phyloP scores from a whole-genome alignment of 768 basidiomycete genomes.

The Lactifluus echinatus region DNA sequence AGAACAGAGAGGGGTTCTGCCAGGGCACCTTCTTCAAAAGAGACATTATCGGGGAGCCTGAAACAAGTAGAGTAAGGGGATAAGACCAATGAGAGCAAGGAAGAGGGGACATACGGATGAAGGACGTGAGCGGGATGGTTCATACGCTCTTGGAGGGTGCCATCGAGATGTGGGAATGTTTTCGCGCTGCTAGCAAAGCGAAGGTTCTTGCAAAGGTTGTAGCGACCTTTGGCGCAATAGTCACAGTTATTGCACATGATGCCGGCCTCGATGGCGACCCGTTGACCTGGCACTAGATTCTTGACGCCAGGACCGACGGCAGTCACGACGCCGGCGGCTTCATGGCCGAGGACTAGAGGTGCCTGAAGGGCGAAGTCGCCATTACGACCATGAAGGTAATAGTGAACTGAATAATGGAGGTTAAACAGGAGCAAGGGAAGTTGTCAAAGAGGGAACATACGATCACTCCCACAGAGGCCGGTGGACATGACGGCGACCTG shows the following conservation, averaged over 20 bases:
- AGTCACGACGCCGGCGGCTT: constrained; percentile 80
- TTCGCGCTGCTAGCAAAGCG: constrained; percentile 87
- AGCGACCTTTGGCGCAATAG: constrained; percentile 66
- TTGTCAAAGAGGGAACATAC: constrained; percentile 34
- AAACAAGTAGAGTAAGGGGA: not conserved
- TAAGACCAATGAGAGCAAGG: not conserved
- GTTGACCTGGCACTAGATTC: constrained; percentile 62
- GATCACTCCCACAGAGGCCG: constrained; percentile 84
- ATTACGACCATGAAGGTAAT: constrained; percentile 83
- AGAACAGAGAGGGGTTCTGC: constrained; percentile 94
- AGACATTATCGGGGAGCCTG: constrained; percentile 67
- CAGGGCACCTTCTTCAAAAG: constrained; percentile 76
- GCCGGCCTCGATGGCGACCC: constrained; percentile 91
- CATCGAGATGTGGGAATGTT: constrained; percentile 88
- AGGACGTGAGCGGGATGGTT: constrained; percentile 83
- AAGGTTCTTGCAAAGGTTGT: constrained; percentile 89
- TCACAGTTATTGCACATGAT: constrained; percentile 75
- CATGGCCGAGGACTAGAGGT: constrained; percentile 90
- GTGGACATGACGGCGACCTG: constrained; percentile 77
- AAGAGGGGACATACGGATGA: constrained; percentile 59
- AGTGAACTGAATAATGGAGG: constrained; percentile 56
- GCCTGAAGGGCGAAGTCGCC: constrained; percentile 83
- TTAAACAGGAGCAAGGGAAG: not conserved
- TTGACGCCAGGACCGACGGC: constrained; percentile 70
- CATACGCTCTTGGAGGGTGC: constrained; percentile 80